These are phyloP conservation scores for Pseudophaeomoniella oleicola DNA, from an alignment of 2,329 filamentous ascomycete genomes.

Conservation along the genomic window DNA sequence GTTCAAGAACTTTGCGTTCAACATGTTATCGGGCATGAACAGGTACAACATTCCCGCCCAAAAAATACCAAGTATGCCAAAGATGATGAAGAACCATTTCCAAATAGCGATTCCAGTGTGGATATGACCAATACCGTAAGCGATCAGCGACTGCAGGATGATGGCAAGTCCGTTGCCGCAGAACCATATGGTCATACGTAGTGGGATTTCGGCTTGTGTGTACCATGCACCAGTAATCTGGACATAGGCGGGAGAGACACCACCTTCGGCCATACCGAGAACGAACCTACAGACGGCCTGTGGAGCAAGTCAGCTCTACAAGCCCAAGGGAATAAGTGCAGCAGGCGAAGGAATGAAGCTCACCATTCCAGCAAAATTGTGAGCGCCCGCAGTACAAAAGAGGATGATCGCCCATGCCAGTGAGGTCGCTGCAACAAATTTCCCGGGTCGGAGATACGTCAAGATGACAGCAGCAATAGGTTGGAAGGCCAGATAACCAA, in stretches of 20 bases:
- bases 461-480: too few species aligned
- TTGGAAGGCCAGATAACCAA: too few species aligned
- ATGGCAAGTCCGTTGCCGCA: conserved; percentile 26
- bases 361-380: too few species aligned
- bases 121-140: conserved; percentile 31
- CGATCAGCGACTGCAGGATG: conserved; percentile 26
- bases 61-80: conserved; percentile 38
- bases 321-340: too few species aligned
- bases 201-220: conserved; percentile 46
- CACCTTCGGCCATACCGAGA: conserved; percentile 42
- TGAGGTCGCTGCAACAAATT: too few species aligned
- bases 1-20: conserved; percentile 37
- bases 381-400: too few species aligned
- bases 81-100: conserved; percentile 57
- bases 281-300: too few species aligned
- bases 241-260: conserved; percentile 46
- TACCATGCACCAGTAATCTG: conserved; percentile 47
- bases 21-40: conserved; percentile 44
- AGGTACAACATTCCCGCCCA: conserved; percentile 47
- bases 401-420: too few species aligned
- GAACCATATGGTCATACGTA: conserved; percentile 46
- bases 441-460: too few species aligned
- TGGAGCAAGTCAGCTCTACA: too few species aligned
- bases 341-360: too few species aligned
- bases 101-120: conserved; percentile 42